phyloP scores from a whole-genome alignment of 1,139 yeast genomes.

The Candida freyschussii region DNA sequence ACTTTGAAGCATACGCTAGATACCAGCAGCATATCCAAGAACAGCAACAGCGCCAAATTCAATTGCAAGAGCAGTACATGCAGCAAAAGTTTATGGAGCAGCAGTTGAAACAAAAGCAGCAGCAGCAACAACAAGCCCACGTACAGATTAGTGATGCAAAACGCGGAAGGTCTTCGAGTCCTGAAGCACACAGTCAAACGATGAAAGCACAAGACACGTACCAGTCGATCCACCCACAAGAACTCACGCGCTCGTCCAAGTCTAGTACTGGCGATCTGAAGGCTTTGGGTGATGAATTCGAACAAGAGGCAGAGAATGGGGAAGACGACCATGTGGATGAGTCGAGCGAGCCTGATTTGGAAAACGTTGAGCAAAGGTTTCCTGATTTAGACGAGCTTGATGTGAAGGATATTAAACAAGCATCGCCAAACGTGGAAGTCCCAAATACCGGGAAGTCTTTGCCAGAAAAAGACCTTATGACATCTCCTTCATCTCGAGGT shows the following conservation, averaged over 20 bases:
- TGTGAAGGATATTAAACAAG: conserved; percentile 13
- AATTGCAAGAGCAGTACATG: conserved; percentile 26
- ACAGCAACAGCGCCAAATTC: conserved; percentile 27
- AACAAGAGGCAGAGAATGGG: conserved; percentile 1
- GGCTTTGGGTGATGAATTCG: conserved; percentile 1
- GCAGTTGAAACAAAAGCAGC: conserved; percentile 8
- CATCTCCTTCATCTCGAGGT: conserved; percentile 2
- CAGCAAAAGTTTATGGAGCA: conserved; percentile 18
- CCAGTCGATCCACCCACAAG: conserved; percentile 17
- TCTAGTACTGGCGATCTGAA: conserved; percentile 20
- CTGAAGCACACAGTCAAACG: background rate
- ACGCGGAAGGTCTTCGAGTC: background rate
- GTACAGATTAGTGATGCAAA: conserved; percentile 1
- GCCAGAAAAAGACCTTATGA: background rate
- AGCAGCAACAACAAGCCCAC: conserved; percentile 4
- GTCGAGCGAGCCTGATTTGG: conserved; percentile 10
- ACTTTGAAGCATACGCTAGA: conserved; percentile 32
- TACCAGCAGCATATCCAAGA: conserved; percentile 32
- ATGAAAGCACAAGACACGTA: conserved; percentile 4
- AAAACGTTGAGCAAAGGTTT: conserved; percentile 23
- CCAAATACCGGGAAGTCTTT: background rate
- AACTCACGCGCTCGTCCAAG: conserved; percentile 20
- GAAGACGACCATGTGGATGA: conserved; percentile 12
- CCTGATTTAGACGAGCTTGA: conserved; percentile 22
- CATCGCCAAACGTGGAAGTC: conserved; percentile 16